Base-by-base conservation (phyloP, 2,329 filamentous ascomycete species). In the Ophiostoma perfectum region DNA sequence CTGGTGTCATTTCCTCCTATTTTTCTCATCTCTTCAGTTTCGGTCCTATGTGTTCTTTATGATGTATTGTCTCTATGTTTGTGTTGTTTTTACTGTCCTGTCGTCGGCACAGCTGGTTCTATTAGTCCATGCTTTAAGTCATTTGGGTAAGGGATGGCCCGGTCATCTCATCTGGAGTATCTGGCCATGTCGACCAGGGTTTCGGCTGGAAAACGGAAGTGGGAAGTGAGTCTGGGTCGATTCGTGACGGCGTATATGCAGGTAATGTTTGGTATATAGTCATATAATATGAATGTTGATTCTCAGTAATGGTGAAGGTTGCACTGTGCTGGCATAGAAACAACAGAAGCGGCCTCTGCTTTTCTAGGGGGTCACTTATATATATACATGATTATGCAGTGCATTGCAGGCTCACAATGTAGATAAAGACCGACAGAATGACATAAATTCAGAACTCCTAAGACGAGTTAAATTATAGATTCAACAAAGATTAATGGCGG, bases 1-100 rank as follows among this genome's bases (percentile, higher is more conserved):
- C n/a, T n/a, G n/a, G n/a, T n/a, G n/a, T n/a, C n/a, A n/a, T n/a
- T n/a, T n/a, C n/a, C n/a, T n/a, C n/a, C n/a, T n/a, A n/a, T n/a
- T n/a, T n/a, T n/a, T n/a, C n/a, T n/a, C n/a, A n/a, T n/a, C n/a
- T n/a, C n/a, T n/a, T n/a, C n/a, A n/a, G n/a, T n/a, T n/a, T n/a
- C n/a, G n/a, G n/a, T n/a, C n/a, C n/a, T n/a, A n/a, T n/a, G n/a
- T n/a, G n/a, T n/a, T n/a, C 7, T 27, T 27, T 9, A 55, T 55
- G n/a, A 55, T 55, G 49, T 55, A 55, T 55, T 9, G 49, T 55
- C n/a, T 55, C n/a, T 27, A 63, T 63, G 7, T 42, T 63, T 42
- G 60, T 63, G 12, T 63, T 6, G 38, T 62, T 41, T 5, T n/a
- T 6, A 9, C 27, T 55, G 49, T 55, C 16, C 12, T 36, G 52